Percentiles rank a stretch among this genome's conserved stretches.
These are phyloP conservation scores for Alloascoidea hylecoeti DNA, from an alignment of 805 yeast species.

Conservation along the genomic window DNA sequence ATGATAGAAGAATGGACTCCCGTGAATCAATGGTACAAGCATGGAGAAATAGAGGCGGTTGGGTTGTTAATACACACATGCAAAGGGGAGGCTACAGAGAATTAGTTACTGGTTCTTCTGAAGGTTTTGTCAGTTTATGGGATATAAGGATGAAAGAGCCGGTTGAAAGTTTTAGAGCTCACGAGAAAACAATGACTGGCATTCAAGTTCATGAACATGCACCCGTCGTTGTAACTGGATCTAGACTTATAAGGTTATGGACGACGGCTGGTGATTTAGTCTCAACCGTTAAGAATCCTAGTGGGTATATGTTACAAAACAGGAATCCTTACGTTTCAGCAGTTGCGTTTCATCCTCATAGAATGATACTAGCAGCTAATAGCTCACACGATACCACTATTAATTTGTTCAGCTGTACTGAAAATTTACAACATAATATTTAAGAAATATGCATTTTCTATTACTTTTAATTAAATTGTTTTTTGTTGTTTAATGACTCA, in stretches of 20 bases:
- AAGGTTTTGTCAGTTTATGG: conserved; percentile 81
- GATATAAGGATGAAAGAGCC: conserved; percentile 71
- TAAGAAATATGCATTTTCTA: conserved; percentile 1
- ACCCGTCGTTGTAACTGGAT: conserved; percentile 83
- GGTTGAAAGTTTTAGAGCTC: conserved; percentile 50
- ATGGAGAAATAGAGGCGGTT: conserved; percentile 48
- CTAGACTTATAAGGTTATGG: conserved; percentile 68
- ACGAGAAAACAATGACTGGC: conserved; percentile 39
- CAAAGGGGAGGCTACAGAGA: conserved; percentile 95
- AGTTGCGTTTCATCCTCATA: conserved; percentile 79
- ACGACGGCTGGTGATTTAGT: conserved; percentile 72
- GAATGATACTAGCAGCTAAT: conserved; percentile 84
- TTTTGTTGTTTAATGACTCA: neutral
- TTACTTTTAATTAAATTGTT: neutral
- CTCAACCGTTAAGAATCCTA: conserved; percentile 37
- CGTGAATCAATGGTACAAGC: conserved; percentile 74
- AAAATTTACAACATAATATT: conserved; percentile 10
- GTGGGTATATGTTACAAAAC: conserved; percentile 18
- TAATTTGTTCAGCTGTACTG: conserved; percentile 42
- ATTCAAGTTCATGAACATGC: conserved; percentile 93
- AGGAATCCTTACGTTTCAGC: conserved; percentile 40
- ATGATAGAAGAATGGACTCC: conserved; percentile 77
- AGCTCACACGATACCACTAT: conserved; percentile 67
- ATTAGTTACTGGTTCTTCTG: conserved; percentile 61
- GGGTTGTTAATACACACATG: conserved; percentile 76